Base-by-base conservation (phyloP, 2,329 filamentous ascomycete genomes). In the Phialophora verrucosa region DNA sequence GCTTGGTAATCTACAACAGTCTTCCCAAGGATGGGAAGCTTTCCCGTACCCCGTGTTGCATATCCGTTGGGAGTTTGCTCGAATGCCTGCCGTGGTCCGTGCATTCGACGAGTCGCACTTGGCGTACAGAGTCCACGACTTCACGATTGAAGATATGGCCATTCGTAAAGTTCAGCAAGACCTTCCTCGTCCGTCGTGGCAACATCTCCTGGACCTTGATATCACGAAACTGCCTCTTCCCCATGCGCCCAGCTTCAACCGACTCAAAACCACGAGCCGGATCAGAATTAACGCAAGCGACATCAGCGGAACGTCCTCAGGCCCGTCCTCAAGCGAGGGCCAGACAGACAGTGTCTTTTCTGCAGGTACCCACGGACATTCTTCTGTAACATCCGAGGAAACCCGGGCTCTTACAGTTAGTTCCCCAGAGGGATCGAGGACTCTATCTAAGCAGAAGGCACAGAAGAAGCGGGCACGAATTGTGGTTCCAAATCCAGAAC, bases 41-140 rank as follows among this genome's bases (percentile, higher is more conserved):
- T 86, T 86, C 69, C 84, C 84, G 4, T 81, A 84, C 72, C 82
- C 83, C 31, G 77, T 86, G 17, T 75, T 86, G 1, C 78, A 82
- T 54, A 76, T 86, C 32, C 79, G 83, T 31, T 79, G 80, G 60
- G 83, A 85, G 73, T 83, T 83, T 44, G 35, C 32, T 4, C 50
- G 59, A 35, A 63, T 63, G 8, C 55, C 67, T 31, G 59, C 59
- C 7, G 53, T 70, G 12, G 59, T 62, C 4, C 35, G 63, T 14
- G 65, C 59, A 1, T 59, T 70, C 64, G 61, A 76, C 75, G 73
- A 78, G 57, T 62, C 32, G 10, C 61, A 71, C 63, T 60, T 74
- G 42, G 72, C 63, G 20, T 83, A 86, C 69, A 79, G 83, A 35
- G 79, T 86, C 10, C 78, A 81, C 38, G 83, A 83, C 4, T 86